These are phyloP conservation scores for Zygoascus tannicola DNA, from an alignment of 805 yeast genomes.

Conservation along the genomic window DNA sequence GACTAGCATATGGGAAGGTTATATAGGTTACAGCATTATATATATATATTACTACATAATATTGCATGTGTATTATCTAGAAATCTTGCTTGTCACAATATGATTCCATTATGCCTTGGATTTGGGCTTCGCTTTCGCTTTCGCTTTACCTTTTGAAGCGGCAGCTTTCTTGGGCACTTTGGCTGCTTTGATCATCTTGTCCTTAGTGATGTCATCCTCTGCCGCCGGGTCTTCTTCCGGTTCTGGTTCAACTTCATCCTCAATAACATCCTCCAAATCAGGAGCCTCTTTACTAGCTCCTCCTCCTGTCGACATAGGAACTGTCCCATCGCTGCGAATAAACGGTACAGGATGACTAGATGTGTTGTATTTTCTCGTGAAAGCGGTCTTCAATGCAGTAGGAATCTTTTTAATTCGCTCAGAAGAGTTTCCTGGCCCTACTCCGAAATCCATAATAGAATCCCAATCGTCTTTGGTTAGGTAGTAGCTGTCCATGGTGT, in stretches of 20 bases:
- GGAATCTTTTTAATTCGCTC: conserved; percentile 46
- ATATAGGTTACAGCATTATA: neutral
- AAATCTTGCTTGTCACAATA: neutral
- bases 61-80: neutral
- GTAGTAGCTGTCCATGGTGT: conserved; percentile 75
- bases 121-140: conserved; percentile 17
- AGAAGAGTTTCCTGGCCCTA: conserved; percentile 38
- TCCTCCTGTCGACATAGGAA: conserved; percentile 26
- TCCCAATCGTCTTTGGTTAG: conserved; percentile 92
- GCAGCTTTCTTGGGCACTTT: conserved; percentile 28
- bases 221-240: conserved; percentile 35
- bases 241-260: conserved; percentile 25
- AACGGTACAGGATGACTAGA: conserved; percentile 77
- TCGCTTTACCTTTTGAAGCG: conserved; percentile 18
- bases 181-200: conserved; percentile 49
- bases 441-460: conserved; percentile 68
- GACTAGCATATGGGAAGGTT: neutral
- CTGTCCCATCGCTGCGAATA: conserved; percentile 40
- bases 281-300: conserved; percentile 33
- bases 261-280: conserved; percentile 62
- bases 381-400: conserved; percentile 70
- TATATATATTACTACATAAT: neutral
- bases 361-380: conserved; percentile 77
- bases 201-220: conserved; percentile 46
- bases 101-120: neutral